phyloP scores from a whole-genome alignment of 2,329 filamentous ascomycete genomes.

The Penicillium sp. region DNA sequence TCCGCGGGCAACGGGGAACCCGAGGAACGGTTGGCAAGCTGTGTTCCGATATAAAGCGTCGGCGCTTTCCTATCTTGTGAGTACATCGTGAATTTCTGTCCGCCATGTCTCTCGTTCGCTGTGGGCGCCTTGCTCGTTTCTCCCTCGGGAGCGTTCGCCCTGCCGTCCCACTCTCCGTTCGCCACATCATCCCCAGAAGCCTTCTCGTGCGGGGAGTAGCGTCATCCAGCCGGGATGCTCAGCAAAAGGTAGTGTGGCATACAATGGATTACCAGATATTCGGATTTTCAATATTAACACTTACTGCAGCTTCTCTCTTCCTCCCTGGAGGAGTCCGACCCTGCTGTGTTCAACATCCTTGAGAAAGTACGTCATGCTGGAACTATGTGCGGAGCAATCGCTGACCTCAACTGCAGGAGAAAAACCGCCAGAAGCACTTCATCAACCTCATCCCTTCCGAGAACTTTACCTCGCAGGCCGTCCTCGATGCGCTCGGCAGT shows the following conservation, averaged over 20 bases:
- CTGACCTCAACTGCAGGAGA: slow-evolving; percentile 63
- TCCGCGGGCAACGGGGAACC: slow-evolving; percentile 38
- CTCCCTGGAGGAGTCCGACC: slow-evolving; percentile 79
- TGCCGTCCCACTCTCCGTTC: slow-evolving; percentile 19
- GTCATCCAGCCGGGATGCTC: slow-evolving; percentile 39
- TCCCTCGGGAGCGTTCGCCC: slow-evolving; percentile 28
- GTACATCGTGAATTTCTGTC: slow-evolving; percentile 9
- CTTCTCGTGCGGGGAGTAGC: slow-evolving; percentile 40
- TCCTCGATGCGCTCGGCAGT: slow-evolving; percentile 86
- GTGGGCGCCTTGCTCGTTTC: slow-evolving; percentile 33
- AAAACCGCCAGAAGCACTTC: slow-evolving; percentile 93
- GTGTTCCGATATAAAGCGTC: slow-evolving; percentile 19
- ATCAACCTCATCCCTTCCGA: slow-evolving; percentile 96
- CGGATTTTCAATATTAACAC: slow-evolving; percentile 7
- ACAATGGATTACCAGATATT: neutral
- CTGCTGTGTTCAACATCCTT: slow-evolving; percentile 81
- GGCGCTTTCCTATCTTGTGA: slow-evolving; percentile 21
- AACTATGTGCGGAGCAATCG: slow-evolving; percentile 2
- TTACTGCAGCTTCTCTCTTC: slow-evolving; percentile 68
- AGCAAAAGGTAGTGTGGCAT: slow-evolving; percentile 38
- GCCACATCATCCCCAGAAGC: slow-evolving; percentile 22
- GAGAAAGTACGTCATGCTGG: slow-evolving; percentile 65
- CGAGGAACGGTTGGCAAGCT: slow-evolving; percentile 13
- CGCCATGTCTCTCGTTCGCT: slow-evolving; percentile 39
- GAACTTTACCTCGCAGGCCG: slow-evolving; percentile 92